Evolutionary conservation across 1,284 basidiomycete genomes (phyloP).

Genomic region (Golubevia sp.): DNA sequence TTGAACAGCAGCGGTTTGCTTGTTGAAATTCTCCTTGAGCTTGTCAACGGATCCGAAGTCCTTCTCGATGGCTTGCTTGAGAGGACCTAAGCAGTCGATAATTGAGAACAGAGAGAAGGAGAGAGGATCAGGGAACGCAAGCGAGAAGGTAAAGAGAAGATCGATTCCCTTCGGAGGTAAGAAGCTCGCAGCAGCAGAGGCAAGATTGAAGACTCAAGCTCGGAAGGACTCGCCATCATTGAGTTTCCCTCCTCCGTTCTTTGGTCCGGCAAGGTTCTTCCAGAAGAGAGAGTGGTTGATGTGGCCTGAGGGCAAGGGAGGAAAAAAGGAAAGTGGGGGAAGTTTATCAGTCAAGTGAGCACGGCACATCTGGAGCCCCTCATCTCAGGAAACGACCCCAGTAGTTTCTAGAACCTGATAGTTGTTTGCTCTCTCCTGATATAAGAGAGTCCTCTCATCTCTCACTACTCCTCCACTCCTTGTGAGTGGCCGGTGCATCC

Average conservation of each 20-base stretch:
- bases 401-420: no score
- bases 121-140: no score
- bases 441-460: background rate
- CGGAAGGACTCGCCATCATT: slow-evolving; percentile 48
- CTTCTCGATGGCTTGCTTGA: slow-evolving; percentile 79
- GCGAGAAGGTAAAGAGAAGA: background rate
- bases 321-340: background rate
- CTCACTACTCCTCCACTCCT: background rate
- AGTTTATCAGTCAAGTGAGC: background rate
- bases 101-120: background rate
- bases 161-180: background rate
- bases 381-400: background rate
- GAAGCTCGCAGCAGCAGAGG: background rate
- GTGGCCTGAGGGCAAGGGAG: slow-evolving; percentile 33
- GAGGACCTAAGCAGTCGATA: slow-evolving; percentile 65
- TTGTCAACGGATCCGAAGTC: slow-evolving; percentile 83
- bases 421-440: no score
- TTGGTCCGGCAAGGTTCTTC: slow-evolving; percentile 74
- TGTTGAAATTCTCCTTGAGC: slow-evolving; percentile 79
- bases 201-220: background rate
- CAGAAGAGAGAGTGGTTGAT: slow-evolving; percentile 92
- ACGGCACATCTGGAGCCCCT: no score
- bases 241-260: slow-evolving; percentile 68
- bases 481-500: no score
- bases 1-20: slow-evolving; percentile 89